phyloP scores from a whole-genome alignment of 441 rosid species.

The Syzygium syzygioides region DNA sequence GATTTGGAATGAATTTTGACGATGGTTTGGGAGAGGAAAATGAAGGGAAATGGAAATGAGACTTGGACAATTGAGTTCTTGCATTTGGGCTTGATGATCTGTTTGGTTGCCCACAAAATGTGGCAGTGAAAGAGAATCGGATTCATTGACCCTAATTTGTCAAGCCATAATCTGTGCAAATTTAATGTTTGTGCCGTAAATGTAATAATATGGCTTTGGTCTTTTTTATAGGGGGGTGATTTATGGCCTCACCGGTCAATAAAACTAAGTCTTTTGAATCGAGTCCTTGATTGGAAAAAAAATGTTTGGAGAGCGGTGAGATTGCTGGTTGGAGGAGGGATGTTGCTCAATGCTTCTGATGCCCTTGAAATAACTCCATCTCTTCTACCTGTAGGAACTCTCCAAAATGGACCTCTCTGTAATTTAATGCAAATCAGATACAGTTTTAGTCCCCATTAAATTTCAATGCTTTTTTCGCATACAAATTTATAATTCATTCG shows the following conservation, averaged over 20 bases:
- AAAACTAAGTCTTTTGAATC: conserved; percentile 59
- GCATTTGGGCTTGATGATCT: background rate
- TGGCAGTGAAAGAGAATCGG: too few relatives aligned
- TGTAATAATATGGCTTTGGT: background rate
- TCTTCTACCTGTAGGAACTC: conserved; percentile 69
- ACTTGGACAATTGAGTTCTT: background rate
- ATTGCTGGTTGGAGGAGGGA: conserved; percentile 54
- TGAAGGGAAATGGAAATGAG: background rate
- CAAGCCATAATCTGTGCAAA: too few relatives aligned
- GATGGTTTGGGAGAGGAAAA: background rate
- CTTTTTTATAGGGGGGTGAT: background rate
- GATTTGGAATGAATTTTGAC: background rate
- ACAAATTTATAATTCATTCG: background rate
- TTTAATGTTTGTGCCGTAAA: background rate
- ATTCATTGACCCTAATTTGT: too few relatives aligned
- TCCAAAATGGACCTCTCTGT: conserved; percentile 82
- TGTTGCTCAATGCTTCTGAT: conserved; percentile 35
- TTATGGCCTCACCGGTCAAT: conserved; percentile 35
- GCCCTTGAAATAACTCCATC: conserved; percentile 53
- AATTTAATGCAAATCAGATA: background rate
- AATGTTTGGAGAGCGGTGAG: conserved; percentile 39
- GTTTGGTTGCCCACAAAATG: conserved; percentile 10
- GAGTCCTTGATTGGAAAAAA: conserved; percentile 58
- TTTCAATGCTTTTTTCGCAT: background rate
- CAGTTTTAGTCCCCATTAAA: background rate